phyloP scores from a whole-genome alignment of 2,329 filamentous ascomycete species.

The Epichloe sibirici region DNA sequence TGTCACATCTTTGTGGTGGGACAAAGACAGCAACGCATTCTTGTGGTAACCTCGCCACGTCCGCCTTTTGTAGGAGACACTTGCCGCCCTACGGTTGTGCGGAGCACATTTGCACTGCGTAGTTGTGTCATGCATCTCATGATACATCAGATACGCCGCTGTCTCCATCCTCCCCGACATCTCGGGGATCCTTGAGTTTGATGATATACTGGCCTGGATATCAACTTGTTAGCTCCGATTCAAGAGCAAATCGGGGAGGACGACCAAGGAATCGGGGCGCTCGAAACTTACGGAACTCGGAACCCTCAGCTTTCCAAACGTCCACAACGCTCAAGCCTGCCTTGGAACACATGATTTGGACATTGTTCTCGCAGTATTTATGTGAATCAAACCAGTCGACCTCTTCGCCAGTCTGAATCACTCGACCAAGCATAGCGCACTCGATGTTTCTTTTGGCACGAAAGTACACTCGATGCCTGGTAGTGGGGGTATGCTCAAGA shows the following conservation, averaged over 20 bases:
- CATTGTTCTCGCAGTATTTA: conserved; percentile 25
- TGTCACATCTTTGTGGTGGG: too few relatives aligned
- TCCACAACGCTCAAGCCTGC: conserved; percentile 24
- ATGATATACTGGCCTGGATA: conserved; percentile 26
- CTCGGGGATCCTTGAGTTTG: conserved; percentile 16
- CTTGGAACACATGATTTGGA: conserved; percentile 27
- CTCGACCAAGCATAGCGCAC: conserved; percentile 13
- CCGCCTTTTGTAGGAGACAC: background rate
- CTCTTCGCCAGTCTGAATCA: conserved; percentile 21
- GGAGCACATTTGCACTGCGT: background rate
- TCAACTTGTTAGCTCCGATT: conserved; percentile 9
- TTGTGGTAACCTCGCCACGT: background rate
- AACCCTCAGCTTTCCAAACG: conserved; percentile 24
- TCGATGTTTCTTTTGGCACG: conserved; percentile 22
- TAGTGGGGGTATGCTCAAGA: conserved; percentile 23
- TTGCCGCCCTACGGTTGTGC: background rate
- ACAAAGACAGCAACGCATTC: too few relatives aligned
- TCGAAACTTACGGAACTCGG: conserved; percentile 25
- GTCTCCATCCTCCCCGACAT: conserved; percentile 23
- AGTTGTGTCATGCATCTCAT: background rate
- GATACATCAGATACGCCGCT: conserved; percentile 23
- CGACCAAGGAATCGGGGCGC: background rate
- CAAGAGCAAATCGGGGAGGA: background rate
- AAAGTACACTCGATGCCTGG: conserved; percentile 28
- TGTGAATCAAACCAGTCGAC: conserved; percentile 33